Conservation (phyloP, 257 asterid species). For the Gentiana straminea region DNA sequence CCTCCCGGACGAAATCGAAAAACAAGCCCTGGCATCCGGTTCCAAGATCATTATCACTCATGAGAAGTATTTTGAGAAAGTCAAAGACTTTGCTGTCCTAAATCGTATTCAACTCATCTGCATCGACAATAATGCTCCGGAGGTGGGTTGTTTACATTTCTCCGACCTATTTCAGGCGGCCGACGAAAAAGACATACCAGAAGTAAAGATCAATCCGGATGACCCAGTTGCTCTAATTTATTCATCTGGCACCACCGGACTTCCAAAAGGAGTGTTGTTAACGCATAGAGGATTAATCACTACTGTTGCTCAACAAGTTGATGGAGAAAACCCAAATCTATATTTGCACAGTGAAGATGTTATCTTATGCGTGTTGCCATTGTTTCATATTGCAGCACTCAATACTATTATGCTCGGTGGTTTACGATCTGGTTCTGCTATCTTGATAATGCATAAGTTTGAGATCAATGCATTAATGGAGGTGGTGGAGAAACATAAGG, state of each 20-base stretch:
- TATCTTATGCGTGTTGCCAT: conserved; percentile 24
- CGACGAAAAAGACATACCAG: conserved; percentile 13
- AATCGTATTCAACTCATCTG: conserved; percentile 16
- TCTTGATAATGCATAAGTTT: conserved; percentile 27
- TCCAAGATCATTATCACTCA: conserved; percentile 26
- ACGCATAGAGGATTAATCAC: conserved; percentile 31
- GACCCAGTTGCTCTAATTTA: conserved; percentile 25
- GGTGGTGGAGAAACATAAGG: conserved; percentile 18
- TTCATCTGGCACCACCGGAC: conserved; percentile 32
- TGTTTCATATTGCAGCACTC: conserved; percentile 27
- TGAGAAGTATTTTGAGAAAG: conserved; percentile 14
- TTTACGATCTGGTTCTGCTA: conserved; percentile 26
- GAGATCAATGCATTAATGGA: conserved; percentile 23
- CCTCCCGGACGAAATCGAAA: conserved; percentile 19
- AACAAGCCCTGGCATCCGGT: conserved; percentile 25
- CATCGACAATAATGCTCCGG: not conserved
- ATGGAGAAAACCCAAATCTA: conserved; percentile 31
- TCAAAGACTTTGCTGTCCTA: conserved; percentile 7
- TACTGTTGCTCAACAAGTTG: conserved; percentile 33
- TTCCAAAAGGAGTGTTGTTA: conserved; percentile 31
- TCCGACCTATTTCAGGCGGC: conserved; percentile 5
- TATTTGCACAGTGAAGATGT: conserved; percentile 23
- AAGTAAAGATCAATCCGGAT: conserved; percentile 11
- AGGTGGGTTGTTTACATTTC: conserved; percentile 15
- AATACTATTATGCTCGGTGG: conserved; percentile 28